phyloP scores from a whole-genome alignment of 768 basidiomycete species.

The Bullera alba region DNA sequence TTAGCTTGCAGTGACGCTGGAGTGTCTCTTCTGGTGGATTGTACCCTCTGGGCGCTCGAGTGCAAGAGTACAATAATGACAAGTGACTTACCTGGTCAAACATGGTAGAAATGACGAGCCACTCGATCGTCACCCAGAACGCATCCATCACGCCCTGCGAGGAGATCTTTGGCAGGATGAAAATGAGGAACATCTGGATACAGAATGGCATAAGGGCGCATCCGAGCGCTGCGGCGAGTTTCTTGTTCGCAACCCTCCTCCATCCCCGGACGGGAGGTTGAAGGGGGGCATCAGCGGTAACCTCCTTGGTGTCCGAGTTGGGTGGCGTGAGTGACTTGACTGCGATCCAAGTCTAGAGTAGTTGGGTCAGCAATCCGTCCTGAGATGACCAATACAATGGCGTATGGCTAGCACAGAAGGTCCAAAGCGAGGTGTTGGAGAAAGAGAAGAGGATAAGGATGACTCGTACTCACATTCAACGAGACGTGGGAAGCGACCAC shows the following conservation, averaged over 20 bases:
- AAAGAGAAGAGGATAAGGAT: no score
- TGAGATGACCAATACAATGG: neutral
- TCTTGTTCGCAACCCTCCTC: neutral
- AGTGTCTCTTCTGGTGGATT: neutral
- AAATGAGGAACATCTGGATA: neutral
- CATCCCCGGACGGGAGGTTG: neutral
- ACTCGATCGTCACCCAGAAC: neutral
- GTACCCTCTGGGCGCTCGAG: neutral
- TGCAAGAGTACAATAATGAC: neutral
- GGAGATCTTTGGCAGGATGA: neutral
- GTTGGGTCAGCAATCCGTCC: neutral
- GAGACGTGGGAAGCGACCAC: no score
- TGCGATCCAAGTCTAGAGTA: neutral
- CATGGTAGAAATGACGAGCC: neutral
- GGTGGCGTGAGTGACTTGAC: neutral
- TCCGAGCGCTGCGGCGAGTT: neutral
- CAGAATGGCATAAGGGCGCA: neutral
- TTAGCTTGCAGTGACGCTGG: no score
- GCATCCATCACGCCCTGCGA: neutral
- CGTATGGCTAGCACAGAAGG: no score
- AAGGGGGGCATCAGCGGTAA: neutral
- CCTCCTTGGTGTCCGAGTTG: neutral
- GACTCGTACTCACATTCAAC: no score
- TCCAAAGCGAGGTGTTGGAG: no score
- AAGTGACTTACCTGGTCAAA: neutral